Conservation (phyloP, 257 asterid species). For the Solanum stenotomum region DNA sequence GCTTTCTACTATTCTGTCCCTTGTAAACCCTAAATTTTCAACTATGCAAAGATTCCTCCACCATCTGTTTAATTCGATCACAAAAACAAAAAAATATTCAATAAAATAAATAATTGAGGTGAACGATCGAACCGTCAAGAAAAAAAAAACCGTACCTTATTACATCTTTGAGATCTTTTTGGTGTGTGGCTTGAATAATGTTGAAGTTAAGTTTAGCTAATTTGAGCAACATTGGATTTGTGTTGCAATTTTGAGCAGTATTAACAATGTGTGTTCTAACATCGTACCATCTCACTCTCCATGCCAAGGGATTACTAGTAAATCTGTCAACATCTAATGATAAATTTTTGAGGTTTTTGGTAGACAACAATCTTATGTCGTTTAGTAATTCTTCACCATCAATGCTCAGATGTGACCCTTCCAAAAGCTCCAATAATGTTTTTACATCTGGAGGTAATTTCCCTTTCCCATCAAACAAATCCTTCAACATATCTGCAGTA, state of each 20-base stretch:
- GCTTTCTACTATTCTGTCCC: slow-evolving; percentile 47
- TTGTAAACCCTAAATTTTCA: slow-evolving; percentile 28
- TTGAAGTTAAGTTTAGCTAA: slow-evolving; percentile 56
- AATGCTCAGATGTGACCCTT: slow-evolving; percentile 33
- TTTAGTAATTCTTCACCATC: slow-evolving; percentile 27
- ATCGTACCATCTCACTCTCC: slow-evolving; percentile 43
- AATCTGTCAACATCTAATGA: not conserved
- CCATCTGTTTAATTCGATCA: slow-evolving; percentile 28
- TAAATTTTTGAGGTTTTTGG: not conserved
- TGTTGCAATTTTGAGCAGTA: not conserved
- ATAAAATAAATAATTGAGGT: not conserved
- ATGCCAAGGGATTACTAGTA: slow-evolving; percentile 17
- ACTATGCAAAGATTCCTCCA: slow-evolving; percentile 32
- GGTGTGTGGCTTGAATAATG: slow-evolving; percentile 42
- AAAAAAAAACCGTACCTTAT: slow-evolving; percentile 15
- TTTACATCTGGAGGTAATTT: slow-evolving; percentile 3
- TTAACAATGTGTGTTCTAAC: slow-evolving; percentile 20
- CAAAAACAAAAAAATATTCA: not conserved
- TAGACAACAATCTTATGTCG: slow-evolving; percentile 8
- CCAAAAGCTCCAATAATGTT: slow-evolving; percentile 19
- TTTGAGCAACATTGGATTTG: slow-evolving; percentile 5
- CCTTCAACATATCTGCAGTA: slow-evolving; percentile 23
- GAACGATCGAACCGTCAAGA: not conserved
- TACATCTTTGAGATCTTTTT: slow-evolving; percentile 39
- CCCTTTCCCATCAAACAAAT: slow-evolving; percentile 8